A percentile compares a stretch with the other conserved stretches of the same genome.
phyloP scores from a whole-genome alignment of 106 monocot species.

The Ottelia alismoides region DNA sequence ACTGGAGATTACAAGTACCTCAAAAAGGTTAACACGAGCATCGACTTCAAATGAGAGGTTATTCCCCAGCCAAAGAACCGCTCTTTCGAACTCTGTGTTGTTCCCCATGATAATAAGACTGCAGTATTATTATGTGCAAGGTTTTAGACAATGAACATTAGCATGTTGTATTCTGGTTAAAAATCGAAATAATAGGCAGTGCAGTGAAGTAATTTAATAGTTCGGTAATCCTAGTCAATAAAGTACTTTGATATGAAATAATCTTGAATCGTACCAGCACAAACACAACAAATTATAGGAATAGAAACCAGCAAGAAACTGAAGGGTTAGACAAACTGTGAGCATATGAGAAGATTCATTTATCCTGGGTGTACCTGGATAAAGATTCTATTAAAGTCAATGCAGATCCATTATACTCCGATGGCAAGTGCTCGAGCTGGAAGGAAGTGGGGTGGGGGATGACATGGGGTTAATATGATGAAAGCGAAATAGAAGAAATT shows the following conservation, averaged over 20 bases:
- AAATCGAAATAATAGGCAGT: too few species aligned
- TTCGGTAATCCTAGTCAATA: too few species aligned
- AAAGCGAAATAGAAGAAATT: neutral
- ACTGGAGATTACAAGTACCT: constrained; percentile 27
- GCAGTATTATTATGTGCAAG: too few species aligned
- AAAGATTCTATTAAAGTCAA: constrained; percentile 81
- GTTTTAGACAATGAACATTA: neutral
- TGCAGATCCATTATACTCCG: constrained; percentile 74
- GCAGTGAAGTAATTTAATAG: too few species aligned
- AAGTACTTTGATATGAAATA: too few species aligned
- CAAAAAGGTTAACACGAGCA: constrained; percentile 88
- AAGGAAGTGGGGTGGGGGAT: too few species aligned
- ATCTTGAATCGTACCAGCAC: too few species aligned
- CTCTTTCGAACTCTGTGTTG: constrained; percentile 79
- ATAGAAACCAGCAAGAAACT: too few species aligned
- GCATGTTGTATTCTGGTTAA: neutral
- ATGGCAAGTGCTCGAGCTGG: constrained; percentile 82
- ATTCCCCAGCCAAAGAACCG: constrained; percentile 79
- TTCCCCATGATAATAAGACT: constrained; percentile 92
- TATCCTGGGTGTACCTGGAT: constrained; percentile 88
- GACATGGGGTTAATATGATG: too few species aligned
- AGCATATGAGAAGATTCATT: too few species aligned
- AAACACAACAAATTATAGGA: too few species aligned
- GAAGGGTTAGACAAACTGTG: too few species aligned
- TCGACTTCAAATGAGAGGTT: constrained; percentile 85